These are phyloP conservation scores for Arthrobotrys megalospora DNA, from an alignment of 2,329 filamentous ascomycete genomes.

Conservation along the genomic window DNA sequence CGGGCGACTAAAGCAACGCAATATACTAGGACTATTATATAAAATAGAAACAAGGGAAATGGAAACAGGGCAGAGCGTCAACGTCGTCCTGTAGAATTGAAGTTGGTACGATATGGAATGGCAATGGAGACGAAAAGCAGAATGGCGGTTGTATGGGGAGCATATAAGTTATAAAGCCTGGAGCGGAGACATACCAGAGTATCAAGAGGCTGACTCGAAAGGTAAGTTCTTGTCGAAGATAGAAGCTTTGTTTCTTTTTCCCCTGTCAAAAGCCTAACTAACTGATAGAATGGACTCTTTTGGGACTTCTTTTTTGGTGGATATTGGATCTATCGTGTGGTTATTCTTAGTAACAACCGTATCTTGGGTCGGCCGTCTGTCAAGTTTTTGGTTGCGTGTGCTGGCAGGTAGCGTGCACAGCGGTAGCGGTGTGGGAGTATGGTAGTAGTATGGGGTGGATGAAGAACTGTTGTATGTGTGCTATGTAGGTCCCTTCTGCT, in stretches of 20 bases:
- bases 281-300: conserved; percentile 28
- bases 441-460: conserved; percentile 23
- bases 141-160: conserved; percentile 55
- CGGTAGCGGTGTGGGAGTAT: conserved; percentile 1
- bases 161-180: conserved; percentile 46
- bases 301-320: conserved; percentile 51
- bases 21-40: conserved; percentile 57
- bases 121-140: conserved; percentile 35
- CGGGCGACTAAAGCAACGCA: conserved; percentile 59
- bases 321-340: conserved; percentile 55
- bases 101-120: conserved; percentile 41
- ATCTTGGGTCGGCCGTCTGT: conserved; percentile 57
- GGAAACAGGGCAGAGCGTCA: conserved; percentile 61
- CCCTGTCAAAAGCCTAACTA: conserved; percentile 53
- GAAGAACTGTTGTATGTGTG: conserved; percentile 39
- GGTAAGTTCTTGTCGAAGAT: conserved; percentile 43
- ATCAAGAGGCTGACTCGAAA: conserved; percentile 53
- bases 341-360: conserved; percentile 60
- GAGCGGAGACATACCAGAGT: conserved; percentile 56
- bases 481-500: conserved; percentile 43
- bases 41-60: conserved; percentile 54
- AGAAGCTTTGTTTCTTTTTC: conserved; percentile 55
- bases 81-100: conserved; percentile 62
- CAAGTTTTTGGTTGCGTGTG: conserved; percentile 37
- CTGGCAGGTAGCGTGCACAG: conserved; percentile 35